Evolutionary conservation across 768 basidiomycete species (phyloP).

Genomic region (Aureoboletus auriporus): DNA sequence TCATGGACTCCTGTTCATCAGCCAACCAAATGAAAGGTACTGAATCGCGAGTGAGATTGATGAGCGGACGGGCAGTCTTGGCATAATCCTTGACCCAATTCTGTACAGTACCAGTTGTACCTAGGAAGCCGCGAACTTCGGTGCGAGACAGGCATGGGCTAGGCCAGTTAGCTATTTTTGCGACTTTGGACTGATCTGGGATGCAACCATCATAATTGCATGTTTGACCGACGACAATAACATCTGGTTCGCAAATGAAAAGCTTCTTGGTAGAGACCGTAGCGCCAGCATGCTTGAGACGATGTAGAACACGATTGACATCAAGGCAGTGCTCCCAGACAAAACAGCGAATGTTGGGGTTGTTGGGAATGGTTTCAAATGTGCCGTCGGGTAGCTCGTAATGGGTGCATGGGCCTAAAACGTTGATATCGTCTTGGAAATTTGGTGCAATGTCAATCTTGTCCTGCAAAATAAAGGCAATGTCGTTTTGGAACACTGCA

Average conservation of each 20-base stretch:
- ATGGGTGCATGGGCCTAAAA: constrained; percentile 32
- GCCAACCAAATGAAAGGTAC: constrained; percentile 17
- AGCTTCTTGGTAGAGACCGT: constrained; percentile 38
- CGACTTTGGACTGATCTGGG: constrained; percentile 24
- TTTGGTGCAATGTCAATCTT: constrained; percentile 35
- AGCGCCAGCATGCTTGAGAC: constrained; percentile 30
- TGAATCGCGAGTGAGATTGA: constrained; percentile 21
- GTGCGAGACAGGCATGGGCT: constrained; percentile 8
- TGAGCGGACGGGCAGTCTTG: constrained; percentile 19
- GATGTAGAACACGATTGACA: constrained; percentile 16
- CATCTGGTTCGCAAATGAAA: constrained; percentile 23
- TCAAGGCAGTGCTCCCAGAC: constrained; percentile 31
- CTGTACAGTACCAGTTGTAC: constrained; percentile 20
- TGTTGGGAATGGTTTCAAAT: constrained; percentile 9
- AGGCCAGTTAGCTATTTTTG: constrained; percentile 31
- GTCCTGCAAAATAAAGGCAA: constrained; percentile 33
- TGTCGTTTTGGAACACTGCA: constrained; percentile 37
- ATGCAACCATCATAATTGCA: constrained; percentile 34
- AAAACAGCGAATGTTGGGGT: constrained; percentile 11
- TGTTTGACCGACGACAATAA: constrained; percentile 34
- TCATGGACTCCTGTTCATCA: neutral
- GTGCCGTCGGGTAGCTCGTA: constrained; percentile 24
- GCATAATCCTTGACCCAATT: constrained; percentile 31
- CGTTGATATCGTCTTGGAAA: constrained; percentile 40
- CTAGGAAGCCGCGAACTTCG: constrained; percentile 28